These are phyloP conservation scores for Fusarium hainanense DNA, from an alignment of 2,329 filamentous ascomycete species.

Conservation along the genomic window DNA sequence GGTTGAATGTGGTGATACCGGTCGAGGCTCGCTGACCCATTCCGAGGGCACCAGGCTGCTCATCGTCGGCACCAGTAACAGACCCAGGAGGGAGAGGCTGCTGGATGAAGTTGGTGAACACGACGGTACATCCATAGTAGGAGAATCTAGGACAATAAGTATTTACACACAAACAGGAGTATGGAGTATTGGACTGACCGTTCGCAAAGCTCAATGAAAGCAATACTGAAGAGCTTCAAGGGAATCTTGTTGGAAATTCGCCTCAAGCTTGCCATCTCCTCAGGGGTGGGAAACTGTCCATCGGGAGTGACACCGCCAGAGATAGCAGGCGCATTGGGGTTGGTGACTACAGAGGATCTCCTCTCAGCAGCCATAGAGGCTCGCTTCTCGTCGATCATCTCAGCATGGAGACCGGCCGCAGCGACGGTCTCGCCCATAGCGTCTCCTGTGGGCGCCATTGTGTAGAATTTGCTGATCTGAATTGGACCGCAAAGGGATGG, in stretches of 20 bases:
- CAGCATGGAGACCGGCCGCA: conserved; percentile 45
- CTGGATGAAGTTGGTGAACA: conserved; percentile 74
- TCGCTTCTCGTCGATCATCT: conserved; percentile 48
- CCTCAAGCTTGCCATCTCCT: conserved; percentile 62
- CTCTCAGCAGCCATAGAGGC: conserved; percentile 47
- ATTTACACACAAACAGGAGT: not conserved
- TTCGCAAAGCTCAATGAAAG: conserved; percentile 76
- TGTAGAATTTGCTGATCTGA: conserved; percentile 10
- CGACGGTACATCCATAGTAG: conserved; percentile 74
- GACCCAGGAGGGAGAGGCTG: conserved; percentile 66
- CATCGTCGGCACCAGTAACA: conserved; percentile 60
- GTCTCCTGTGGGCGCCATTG: conserved; percentile 49
- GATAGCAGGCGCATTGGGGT: conserved; percentile 9
- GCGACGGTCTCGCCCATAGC: conserved; percentile 51
- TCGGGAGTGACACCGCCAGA: conserved; percentile 3
- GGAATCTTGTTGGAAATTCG: conserved; percentile 69
- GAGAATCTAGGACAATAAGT: conserved; percentile 61
- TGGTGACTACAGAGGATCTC: conserved; percentile 40
- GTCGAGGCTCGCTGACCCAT: conserved; percentile 66
- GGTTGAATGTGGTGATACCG: conserved; percentile 60
- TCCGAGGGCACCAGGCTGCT: conserved; percentile 65
- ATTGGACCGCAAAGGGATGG: not conserved
- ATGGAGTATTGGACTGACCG: conserved; percentile 49
- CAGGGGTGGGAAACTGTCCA: conserved; percentile 38
- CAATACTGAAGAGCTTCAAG: conserved; percentile 69